A percentile compares a stretch with the other conserved stretches of the same genome.
These are phyloP conservation scores for Castanea sativa DNA, from an alignment of 306 rosid genomes.

Conservation along the genomic window DNA sequence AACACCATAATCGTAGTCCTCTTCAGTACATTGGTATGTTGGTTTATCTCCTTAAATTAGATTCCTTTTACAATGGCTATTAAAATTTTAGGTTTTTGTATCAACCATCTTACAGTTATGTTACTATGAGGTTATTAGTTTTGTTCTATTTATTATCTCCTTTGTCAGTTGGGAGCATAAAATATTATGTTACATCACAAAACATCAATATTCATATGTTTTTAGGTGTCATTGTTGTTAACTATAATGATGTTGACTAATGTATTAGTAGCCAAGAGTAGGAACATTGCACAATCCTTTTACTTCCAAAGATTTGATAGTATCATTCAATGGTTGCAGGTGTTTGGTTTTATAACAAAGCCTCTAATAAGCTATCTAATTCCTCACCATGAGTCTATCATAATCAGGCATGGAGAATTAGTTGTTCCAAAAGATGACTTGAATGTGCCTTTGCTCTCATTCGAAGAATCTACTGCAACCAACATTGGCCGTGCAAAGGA, in stretches of 20 bases:
- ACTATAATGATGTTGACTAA: not conserved
- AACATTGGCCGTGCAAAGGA: constrained; percentile 74
- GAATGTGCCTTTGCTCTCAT: constrained; percentile 65
- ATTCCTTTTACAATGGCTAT: not conserved
- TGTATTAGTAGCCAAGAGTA: not conserved
- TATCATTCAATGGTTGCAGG: constrained; percentile 36
- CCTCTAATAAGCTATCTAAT: constrained; percentile 63
- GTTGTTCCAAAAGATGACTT: constrained; percentile 40
- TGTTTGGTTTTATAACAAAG: constrained; percentile 77
- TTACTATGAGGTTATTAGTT: not conserved
- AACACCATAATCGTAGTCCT: constrained; percentile 79
- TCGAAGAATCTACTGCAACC: constrained; percentile 62
- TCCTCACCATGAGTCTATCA: constrained; percentile 38
- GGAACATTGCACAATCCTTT: not conserved
- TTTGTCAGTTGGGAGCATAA: not conserved
- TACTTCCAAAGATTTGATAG: constrained; percentile 1
- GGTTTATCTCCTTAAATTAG: not conserved
- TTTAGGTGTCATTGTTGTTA: not conserved
- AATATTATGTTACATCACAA: not conserved
- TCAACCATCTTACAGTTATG: not conserved
- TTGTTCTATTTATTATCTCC: not conserved
- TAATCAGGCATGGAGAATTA: constrained; percentile 21
- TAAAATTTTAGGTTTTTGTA: not conserved
- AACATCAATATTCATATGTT: not conserved
- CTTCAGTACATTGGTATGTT: constrained; percentile 77